Percentiles rank a stretch among this genome's conserved stretches.
Evolutionary conservation across 495 filamentous ascomycete species (phyloP).

Genomic region (Sabuloglossum arenarium): DNA sequence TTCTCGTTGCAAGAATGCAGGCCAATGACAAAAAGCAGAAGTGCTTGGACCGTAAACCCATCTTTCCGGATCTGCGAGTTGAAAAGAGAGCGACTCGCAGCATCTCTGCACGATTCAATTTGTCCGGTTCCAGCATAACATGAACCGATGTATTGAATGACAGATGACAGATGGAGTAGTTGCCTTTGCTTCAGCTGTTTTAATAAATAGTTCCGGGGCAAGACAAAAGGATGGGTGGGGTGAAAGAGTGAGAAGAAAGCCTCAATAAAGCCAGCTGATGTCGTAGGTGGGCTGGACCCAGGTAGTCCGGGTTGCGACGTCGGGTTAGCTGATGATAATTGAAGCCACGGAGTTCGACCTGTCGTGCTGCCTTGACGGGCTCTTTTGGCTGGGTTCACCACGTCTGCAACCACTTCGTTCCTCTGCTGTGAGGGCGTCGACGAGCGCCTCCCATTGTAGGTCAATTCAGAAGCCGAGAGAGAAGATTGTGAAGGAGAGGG

Average conservation of each 20-base stretch:
- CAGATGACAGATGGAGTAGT: conserved; percentile 28
- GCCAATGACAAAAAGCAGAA: conserved; percentile 55
- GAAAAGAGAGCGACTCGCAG: conserved; percentile 32
- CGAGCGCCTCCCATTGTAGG: not conserved
- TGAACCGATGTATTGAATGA: conserved; percentile 50
- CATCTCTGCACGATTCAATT: conserved; percentile 30
- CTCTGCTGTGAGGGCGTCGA: conserved; percentile 2
- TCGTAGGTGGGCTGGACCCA: not conserved
- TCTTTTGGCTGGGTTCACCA: not conserved
- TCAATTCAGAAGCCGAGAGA: not conserved
- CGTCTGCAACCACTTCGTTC: not conserved
- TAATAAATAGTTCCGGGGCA: conserved; percentile 18
- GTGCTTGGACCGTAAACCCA: conserved; percentile 53
- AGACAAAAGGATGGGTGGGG: conserved; percentile 42
- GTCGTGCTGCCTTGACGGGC: not conserved
- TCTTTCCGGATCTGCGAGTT: conserved; percentile 28
- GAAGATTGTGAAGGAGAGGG: not conserved
- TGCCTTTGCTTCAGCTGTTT: conserved; percentile 4
- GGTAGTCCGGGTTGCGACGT: not conserved
- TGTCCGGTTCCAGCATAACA: conserved; percentile 32
- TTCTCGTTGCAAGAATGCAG: conserved; percentile 57
- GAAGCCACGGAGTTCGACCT: not conserved
- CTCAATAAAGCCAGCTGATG: not conserved
- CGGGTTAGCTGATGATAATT: not conserved
- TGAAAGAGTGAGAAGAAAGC: conserved; percentile 31